phyloP scores from a whole-genome alignment of 164 flowering plant species.

The Houttuynia cordata region DNA sequence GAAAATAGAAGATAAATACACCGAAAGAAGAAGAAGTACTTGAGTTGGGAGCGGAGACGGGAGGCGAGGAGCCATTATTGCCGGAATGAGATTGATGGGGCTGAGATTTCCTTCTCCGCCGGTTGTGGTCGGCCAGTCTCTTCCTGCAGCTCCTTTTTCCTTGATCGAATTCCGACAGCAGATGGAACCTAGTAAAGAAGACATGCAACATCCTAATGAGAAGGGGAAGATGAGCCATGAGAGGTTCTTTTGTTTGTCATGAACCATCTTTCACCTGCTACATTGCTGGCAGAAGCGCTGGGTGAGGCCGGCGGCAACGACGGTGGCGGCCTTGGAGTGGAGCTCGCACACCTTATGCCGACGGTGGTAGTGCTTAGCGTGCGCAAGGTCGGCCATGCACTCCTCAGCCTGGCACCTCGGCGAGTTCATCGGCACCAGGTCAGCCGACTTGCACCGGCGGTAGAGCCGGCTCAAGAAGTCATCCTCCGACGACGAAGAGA shows the following conservation, averaged over 20 bases:
- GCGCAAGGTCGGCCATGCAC: conserved; percentile 62
- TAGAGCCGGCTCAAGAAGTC: conserved; percentile 66
- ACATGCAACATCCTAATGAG: conserved; percentile 32
- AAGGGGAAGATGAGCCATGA: background rate
- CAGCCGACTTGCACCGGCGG: conserved; percentile 48
- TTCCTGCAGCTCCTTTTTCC: conserved; percentile 65
- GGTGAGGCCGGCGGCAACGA: conserved; percentile 60
- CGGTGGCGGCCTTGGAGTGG: conserved; percentile 87
- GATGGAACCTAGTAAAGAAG: conserved; percentile 55
- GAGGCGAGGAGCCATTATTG: no score
- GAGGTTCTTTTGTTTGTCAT: background rate
- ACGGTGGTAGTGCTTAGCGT: conserved; percentile 87
- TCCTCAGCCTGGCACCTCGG: conserved; percentile 90
- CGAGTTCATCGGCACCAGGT: conserved; percentile 23
- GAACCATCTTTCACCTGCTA: conserved; percentile 53
- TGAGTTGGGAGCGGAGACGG: no score
- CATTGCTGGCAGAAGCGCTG: conserved; percentile 99
- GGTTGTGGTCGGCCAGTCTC: conserved; percentile 67
- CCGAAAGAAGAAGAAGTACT: no score
- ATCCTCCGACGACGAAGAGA: conserved; percentile 41
- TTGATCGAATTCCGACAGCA: conserved; percentile 54
- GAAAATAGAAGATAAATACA: no score
- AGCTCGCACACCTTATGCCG: conserved; percentile 95
- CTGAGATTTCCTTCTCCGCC: conserved; percentile 44
- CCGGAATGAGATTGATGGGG: no score